Percentiles rank a stretch among this genome's conserved stretches.
These are phyloP conservation scores for Moringa oleifera DNA, from an alignment of 345 rosid genomes.

Conservation along the genomic window DNA sequence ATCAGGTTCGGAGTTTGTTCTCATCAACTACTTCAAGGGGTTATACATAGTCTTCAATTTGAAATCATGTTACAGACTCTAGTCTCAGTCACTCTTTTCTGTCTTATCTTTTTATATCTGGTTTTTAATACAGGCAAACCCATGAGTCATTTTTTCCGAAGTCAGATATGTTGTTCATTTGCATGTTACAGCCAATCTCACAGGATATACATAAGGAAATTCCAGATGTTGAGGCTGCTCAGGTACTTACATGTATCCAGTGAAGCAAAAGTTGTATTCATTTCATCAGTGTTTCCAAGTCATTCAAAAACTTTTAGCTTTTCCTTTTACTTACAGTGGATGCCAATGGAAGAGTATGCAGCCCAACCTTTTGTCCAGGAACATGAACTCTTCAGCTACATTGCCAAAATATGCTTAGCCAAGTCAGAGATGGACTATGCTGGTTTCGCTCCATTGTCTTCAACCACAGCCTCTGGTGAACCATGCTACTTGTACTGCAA, in stretches of 20 bases:
- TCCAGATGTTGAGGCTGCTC: conserved; percentile 52
- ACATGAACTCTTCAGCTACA: conserved; percentile 36
- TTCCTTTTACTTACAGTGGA: conserved; percentile 44
- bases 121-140: too few relatives aligned
- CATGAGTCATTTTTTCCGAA: conserved; percentile 45
- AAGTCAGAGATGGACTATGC: conserved; percentile 36
- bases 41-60: too few relatives aligned
- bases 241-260: conserved; percentile 25
- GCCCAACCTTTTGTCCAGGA: conserved; percentile 42
- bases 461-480: conserved; percentile 43
- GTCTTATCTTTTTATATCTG: too few relatives aligned
- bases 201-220: conserved; percentile 41
- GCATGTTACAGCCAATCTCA: conserved; percentile 42
- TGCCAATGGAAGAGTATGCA: conserved; percentile 58
- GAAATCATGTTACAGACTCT: too few relatives aligned
- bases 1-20: conserved; percentile 37
- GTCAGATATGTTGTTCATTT: conserved; percentile 55
- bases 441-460: conserved; percentile 45
- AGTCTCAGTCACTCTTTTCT: too few relatives aligned
- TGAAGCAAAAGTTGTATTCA: background rate
- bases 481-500: conserved; percentile 43
- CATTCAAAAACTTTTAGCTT: too few relatives aligned
- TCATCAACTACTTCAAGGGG: background rate
- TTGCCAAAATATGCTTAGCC: conserved; percentile 55
- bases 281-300: background rate